Conservation (phyloP, 345 rosid species). For the Passiflora organensis region DNA sequence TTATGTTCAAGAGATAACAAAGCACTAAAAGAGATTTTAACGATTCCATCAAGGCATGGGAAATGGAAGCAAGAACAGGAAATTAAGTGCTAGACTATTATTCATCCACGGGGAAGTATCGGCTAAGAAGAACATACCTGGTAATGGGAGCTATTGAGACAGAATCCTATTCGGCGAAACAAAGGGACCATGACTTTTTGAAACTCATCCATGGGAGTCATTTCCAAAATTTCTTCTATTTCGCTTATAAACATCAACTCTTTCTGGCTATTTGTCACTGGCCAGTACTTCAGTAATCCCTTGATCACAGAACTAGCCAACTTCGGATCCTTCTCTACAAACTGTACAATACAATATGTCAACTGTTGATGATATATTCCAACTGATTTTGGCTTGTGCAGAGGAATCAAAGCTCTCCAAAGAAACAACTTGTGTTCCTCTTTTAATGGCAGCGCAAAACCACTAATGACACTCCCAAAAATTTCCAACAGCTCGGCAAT, state of each 20-base stretch:
- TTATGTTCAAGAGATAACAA: no score
- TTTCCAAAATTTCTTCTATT: slow-evolving; percentile 74
- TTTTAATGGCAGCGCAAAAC: slow-evolving; percentile 75
- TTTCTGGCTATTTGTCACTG: slow-evolving; percentile 75
- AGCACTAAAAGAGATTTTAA: no score
- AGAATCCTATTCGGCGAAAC: slow-evolving; percentile 58
- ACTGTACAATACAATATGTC: slow-evolving; percentile 65
- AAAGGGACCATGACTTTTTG: slow-evolving; percentile 55
- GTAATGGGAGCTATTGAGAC: slow-evolving; percentile 71
- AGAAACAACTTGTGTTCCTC: slow-evolving; percentile 67
- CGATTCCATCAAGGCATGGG: no score
- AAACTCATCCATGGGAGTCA: slow-evolving; percentile 52
- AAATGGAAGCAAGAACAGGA: no score
- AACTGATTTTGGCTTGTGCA: slow-evolving; percentile 69
- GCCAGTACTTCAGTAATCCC: slow-evolving; percentile 78
- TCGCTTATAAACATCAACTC: slow-evolving; percentile 82
- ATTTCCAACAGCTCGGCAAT: slow-evolving; percentile 75
- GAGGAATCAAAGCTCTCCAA: slow-evolving; percentile 59
- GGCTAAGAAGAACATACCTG: slow-evolving; percentile 39
- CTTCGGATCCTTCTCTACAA: slow-evolving; percentile 64
- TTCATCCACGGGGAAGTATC: neutral
- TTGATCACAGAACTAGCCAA: slow-evolving; percentile 48
- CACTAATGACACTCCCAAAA: slow-evolving; percentile 70
- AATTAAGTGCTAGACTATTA: no score
- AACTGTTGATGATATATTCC: slow-evolving; percentile 74